phyloP scores from a whole-genome alignment of 305 asterid species.

The Lippia alba region DNA sequence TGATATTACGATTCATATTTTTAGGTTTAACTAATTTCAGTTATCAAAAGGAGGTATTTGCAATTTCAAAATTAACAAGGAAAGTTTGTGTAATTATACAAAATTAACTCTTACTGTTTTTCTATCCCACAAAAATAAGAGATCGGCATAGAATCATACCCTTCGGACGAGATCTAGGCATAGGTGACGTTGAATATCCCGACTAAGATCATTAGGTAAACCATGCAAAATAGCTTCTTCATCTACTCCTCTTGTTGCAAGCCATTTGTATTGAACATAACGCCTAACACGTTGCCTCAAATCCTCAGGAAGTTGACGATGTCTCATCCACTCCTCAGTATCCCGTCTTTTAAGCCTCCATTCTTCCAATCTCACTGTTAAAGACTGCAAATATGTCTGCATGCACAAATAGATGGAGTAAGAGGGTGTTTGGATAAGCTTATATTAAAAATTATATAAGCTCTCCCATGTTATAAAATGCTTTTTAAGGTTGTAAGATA shows the following conservation, averaged over 20 bases:
- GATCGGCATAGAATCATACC: constrained; percentile 50
- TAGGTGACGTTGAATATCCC: constrained; percentile 90
- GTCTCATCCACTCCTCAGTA: constrained; percentile 97
- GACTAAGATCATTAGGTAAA: constrained; percentile 86
- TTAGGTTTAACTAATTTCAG: too few species aligned
- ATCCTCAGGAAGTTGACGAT: constrained; percentile 94
- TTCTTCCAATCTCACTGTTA: constrained; percentile 85
- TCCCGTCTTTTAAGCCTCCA: constrained; percentile 93
- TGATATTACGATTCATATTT: too few species aligned
- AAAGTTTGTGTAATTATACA: too few species aligned
- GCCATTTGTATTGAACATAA: constrained; percentile 92
- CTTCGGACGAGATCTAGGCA: constrained; percentile 97
- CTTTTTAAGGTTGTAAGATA: too few species aligned
- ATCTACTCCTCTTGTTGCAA: constrained; percentile 93
- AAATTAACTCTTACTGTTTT: too few species aligned
- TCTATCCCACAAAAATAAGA: constrained; percentile 9
- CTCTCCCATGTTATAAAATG: too few species aligned
- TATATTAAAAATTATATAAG: too few species aligned
- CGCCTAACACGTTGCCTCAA: constrained; percentile 82
- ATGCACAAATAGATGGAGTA: constrained; percentile 32
- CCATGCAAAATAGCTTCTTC: constrained; percentile 85
- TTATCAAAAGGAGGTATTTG: too few species aligned
- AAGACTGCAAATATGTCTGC: constrained; percentile 90
- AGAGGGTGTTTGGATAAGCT: not conserved
- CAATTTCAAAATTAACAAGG: too few species aligned